These are phyloP conservation scores for Lasiodiplodia gonubiensis DNA, from an alignment of 2,329 filamentous ascomycete genomes.

Conservation along the genomic window DNA sequence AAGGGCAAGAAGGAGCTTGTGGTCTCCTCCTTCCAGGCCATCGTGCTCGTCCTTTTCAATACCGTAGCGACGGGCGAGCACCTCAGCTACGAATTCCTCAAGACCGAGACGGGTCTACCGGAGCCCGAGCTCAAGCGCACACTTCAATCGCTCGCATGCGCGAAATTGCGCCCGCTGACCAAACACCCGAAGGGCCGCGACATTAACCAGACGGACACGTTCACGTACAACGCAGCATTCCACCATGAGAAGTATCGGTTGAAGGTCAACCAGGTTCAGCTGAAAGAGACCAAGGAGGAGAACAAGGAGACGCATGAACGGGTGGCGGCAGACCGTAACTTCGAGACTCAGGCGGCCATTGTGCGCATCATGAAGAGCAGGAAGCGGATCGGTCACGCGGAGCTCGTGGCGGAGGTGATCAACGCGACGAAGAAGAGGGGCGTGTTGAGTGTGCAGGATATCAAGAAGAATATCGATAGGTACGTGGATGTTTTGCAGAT, in stretches of 20 bases:
- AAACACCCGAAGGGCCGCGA: conserved; percentile 89
- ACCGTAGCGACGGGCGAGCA: conserved; percentile 65
- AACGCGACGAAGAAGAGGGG: conserved; percentile 86
- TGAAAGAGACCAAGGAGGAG: conserved; percentile 94
- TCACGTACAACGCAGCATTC: conserved; percentile 80
- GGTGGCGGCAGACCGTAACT: conserved; percentile 86
- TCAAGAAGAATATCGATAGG: conserved; percentile 98
- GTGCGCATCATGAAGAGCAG: conserved; percentile 96
- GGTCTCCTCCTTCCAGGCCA: conserved; percentile 89
- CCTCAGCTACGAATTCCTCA: conserved; percentile 77
- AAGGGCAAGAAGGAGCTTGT: conserved; percentile 85
- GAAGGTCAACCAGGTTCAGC: conserved; percentile 98
- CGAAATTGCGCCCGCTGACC: conserved; percentile 79
- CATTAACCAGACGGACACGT: conserved; percentile 78
- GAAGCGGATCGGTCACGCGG: conserved; percentile 84
- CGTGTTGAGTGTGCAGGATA: conserved; percentile 81
- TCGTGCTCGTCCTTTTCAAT: conserved; percentile 91
- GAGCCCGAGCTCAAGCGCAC: conserved; percentile 86
- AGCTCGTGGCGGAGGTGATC: conserved; percentile 90
- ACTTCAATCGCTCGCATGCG: conserved; percentile 92
- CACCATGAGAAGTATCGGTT: conserved; percentile 82
- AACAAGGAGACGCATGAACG: conserved; percentile 93
- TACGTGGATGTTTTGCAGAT: conserved; percentile 51
- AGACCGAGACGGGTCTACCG: conserved; percentile 74
- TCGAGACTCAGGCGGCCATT: conserved; percentile 96